phyloP scores from a whole-genome alignment of 2,329 filamentous ascomycete genomes.

The Tolypocladium ovalisporum region DNA sequence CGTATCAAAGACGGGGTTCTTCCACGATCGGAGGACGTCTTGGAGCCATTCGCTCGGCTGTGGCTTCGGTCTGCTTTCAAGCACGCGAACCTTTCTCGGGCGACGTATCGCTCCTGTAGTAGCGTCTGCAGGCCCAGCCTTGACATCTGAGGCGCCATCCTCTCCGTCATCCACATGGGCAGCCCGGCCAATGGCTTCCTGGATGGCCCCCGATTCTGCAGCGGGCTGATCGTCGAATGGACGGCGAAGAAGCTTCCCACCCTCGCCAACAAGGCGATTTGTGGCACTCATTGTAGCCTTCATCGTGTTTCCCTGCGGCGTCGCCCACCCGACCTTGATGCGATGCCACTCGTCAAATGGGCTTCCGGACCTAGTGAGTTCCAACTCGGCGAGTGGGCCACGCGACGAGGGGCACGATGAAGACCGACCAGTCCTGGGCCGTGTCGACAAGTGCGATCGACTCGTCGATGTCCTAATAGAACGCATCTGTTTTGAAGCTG shows the following conservation, averaged over 20 bases:
- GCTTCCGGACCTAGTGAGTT: conserved; percentile 4
- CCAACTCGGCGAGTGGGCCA: conserved; percentile 1
- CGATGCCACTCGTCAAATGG: conserved; percentile 27
- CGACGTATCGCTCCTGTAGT: background rate
- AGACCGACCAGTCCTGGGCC: conserved; percentile 3
- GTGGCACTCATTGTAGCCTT: background rate
- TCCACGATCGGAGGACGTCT: conserved; percentile 52
- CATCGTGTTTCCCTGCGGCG: background rate
- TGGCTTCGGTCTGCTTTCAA: conserved; percentile 3
- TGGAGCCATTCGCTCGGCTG: conserved; percentile 43
- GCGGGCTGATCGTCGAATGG: conserved; percentile 29
- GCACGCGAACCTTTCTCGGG: background rate
- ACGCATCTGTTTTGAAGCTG: conserved; percentile 11
- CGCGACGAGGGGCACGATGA: conserved; percentile 6
- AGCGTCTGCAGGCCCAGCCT: background rate
- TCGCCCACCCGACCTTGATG: conserved; percentile 18
- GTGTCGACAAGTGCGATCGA: conserved; percentile 2
- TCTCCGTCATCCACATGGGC: background rate
- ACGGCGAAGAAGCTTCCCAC: conserved; percentile 29
- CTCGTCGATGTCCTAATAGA: conserved; percentile 8
- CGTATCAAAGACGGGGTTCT: conserved; percentile 63
- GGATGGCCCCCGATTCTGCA: background rate
- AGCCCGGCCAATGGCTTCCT: background rate
- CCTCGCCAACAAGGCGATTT: conserved; percentile 24
- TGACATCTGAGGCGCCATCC: background rate